Evolutionary conservation across 495 filamentous ascomycete genomes (phyloP).

Genomic region (Filosporella fistucella): DNA sequence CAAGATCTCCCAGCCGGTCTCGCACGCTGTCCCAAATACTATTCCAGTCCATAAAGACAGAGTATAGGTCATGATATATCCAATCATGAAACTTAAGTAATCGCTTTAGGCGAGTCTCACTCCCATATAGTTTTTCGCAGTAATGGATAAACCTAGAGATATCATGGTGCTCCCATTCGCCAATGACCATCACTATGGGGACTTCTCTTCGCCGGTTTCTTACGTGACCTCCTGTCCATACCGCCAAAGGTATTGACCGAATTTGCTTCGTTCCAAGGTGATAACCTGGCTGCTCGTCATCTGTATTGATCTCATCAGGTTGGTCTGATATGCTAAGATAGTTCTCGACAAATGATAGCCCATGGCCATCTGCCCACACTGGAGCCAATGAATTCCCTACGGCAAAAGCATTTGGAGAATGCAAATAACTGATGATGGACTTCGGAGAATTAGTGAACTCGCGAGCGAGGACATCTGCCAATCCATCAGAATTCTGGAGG

Average conservation of each 20-base stretch:
- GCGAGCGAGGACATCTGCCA: neutral
- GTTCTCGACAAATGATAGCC: neutral
- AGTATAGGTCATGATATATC: neutral
- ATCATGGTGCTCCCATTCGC: neutral
- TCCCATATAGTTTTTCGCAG: neutral
- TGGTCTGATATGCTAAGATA: neutral
- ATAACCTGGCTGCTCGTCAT: neutral
- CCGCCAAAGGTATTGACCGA: neutral
- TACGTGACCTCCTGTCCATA: neutral
- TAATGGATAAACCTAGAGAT: neutral
- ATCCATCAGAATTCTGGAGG: neutral
- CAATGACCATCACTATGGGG: neutral
- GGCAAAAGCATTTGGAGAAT: neutral
- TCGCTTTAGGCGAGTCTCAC: neutral
- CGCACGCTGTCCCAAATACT: neutral
- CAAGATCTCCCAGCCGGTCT: neutral
- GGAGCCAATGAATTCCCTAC: neutral
- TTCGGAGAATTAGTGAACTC: neutral
- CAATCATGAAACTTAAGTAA: neutral
- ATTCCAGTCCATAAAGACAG: neutral
- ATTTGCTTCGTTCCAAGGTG: neutral
- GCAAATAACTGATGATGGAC: neutral
- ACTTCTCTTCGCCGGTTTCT: neutral
- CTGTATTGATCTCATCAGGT: neutral
- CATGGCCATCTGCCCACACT: neutral